A percentile compares a stretch with the other conserved stretches of the same genome.
Conservation (phyloP, 176 grass and related monocot genomes). For the Musa acuminata region DNA sequence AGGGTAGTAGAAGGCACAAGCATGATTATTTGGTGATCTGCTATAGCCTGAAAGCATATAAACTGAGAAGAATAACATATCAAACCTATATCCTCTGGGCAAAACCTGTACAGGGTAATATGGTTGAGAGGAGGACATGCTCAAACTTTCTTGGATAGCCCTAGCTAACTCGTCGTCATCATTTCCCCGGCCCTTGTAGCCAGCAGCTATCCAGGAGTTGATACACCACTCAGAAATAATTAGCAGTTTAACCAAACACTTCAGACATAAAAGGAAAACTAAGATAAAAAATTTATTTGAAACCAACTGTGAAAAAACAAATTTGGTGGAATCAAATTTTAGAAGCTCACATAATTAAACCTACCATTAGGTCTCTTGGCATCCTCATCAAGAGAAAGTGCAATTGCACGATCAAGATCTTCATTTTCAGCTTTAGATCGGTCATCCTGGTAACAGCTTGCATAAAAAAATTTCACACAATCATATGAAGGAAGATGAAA, state of each 20-base stretch:
- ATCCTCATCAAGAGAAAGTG: constrained; percentile 71
- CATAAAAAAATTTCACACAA: constrained; percentile 19
- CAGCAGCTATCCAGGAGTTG: constrained; percentile 27
- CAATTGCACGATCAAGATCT: constrained; percentile 69
- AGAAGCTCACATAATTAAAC: neutral
- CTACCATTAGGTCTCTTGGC: constrained; percentile 57
- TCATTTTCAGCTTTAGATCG: constrained; percentile 63
- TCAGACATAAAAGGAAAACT: neutral
- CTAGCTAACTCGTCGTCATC: constrained; percentile 67
- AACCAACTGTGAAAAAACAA: neutral
- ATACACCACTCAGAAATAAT: too few species aligned
- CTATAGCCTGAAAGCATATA: neutral
- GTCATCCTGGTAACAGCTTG: constrained; percentile 43
- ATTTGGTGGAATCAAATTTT: neutral
- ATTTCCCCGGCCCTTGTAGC: constrained; percentile 36
- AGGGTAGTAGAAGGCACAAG: neutral
- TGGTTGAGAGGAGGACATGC: constrained; percentile 50
- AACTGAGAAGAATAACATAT: constrained; percentile 6
- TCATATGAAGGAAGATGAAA: constrained; percentile 13
- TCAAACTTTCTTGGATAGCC: constrained; percentile 63
- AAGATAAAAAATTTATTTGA: neutral
- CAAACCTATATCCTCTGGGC: constrained; percentile 61
- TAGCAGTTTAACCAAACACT: neutral
- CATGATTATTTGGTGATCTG: neutral
- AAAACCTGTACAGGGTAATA: constrained; percentile 47